Conservation (phyloP, 192 early-diverging fungal species). For the Coemansia sp. region DNA sequence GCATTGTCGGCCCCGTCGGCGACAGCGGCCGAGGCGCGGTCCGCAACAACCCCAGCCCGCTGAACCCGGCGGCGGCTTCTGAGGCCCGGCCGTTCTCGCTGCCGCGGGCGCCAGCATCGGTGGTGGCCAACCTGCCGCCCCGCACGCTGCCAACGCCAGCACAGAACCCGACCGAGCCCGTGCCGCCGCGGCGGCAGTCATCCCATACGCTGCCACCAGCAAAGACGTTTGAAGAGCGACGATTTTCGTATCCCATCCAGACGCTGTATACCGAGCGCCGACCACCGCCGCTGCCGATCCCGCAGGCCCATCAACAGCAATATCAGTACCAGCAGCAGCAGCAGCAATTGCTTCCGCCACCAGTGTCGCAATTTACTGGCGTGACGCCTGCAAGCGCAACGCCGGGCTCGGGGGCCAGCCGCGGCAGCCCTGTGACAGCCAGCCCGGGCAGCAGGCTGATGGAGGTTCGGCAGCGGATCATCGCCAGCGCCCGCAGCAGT, state of each 20-base stretch:
- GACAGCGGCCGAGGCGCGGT: neutral
- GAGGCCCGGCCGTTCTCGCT: slow-evolving; percentile 42
- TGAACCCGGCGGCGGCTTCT: neutral
- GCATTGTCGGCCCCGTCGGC: neutral
- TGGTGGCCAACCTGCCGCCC: slow-evolving; percentile 29
- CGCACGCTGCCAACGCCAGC: slow-evolving; percentile 1
- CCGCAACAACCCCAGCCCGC: slow-evolving; percentile 3
- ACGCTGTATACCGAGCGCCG: slow-evolving; percentile 24
- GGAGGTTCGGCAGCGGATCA: slow-evolving; percentile 35
- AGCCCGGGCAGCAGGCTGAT: slow-evolving; percentile 27
- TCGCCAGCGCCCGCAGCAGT: slow-evolving; percentile 7
- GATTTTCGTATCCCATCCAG: slow-evolving; percentile 47
- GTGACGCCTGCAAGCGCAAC: slow-evolving; percentile 5
- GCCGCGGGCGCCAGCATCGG: slow-evolving; percentile 38
- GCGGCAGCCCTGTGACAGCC: slow-evolving; percentile 13
- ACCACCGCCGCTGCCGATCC: slow-evolving; percentile 23
- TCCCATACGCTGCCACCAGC: slow-evolving; percentile 47
- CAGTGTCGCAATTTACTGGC: neutral
- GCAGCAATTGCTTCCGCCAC: neutral
- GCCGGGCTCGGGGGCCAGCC: slow-evolving; percentile 3
- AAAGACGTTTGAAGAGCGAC: slow-evolving; percentile 48
- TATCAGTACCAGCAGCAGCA: slow-evolving; percentile 8
- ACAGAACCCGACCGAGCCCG: slow-evolving; percentile 14
- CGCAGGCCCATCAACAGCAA: slow-evolving; percentile 9
- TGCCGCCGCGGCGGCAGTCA: slow-evolving; percentile 43